These are phyloP conservation scores for Hypoxylon rickii DNA, from an alignment of 495 filamentous ascomycete species.

Conservation along the genomic window DNA sequence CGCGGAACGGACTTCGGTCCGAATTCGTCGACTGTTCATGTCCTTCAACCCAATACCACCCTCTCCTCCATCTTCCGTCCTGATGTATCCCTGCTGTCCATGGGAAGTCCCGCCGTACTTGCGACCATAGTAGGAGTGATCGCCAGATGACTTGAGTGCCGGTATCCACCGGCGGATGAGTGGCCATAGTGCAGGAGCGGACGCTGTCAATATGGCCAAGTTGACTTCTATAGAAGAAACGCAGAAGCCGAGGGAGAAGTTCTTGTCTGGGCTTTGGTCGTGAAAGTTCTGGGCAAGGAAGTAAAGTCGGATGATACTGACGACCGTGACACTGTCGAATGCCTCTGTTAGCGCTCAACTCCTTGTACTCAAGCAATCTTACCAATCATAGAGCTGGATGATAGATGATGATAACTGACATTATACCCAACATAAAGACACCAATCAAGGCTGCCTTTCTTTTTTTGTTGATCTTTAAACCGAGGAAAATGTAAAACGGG, in stretches of 20 bases:
- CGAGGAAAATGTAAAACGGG: conserved; percentile 53
- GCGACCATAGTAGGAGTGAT: conserved; percentile 16
- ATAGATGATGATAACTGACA: conserved; percentile 39
- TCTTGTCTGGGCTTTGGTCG: conserved; percentile 21
- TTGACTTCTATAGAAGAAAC: conserved; percentile 50
- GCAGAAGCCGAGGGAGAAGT: conserved; percentile 42
- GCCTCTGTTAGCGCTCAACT: conserved; percentile 3
- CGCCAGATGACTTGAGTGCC: conserved; percentile 9
- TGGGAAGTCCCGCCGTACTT: conserved; percentile 23
- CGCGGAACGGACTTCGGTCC: conserved; percentile 13
- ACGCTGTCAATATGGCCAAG: conserved; percentile 49
- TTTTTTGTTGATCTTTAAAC: conserved; percentile 50
- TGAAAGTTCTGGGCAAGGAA: conserved; percentile 28
- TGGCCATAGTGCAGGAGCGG: conserved; percentile 28
- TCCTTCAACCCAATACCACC: conserved; percentile 22
- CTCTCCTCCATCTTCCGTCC: conserved; percentile 15
- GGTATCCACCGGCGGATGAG: conserved; percentile 32
- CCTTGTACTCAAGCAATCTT: background rate
- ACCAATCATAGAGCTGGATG: background rate
- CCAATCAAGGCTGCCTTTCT: conserved; percentile 51
- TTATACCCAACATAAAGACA: conserved; percentile 51
- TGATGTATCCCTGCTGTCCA: conserved; percentile 25
- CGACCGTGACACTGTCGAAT: conserved; percentile 45
- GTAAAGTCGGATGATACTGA: conserved; percentile 40
- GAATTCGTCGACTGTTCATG: conserved; percentile 16